A percentile compares a stretch with the other conserved stretches of the same genome.
Evolutionary conservation across 371 early-diverging fungal species (phyloP).

Genomic region (Capillidium heterosporum): DNA sequence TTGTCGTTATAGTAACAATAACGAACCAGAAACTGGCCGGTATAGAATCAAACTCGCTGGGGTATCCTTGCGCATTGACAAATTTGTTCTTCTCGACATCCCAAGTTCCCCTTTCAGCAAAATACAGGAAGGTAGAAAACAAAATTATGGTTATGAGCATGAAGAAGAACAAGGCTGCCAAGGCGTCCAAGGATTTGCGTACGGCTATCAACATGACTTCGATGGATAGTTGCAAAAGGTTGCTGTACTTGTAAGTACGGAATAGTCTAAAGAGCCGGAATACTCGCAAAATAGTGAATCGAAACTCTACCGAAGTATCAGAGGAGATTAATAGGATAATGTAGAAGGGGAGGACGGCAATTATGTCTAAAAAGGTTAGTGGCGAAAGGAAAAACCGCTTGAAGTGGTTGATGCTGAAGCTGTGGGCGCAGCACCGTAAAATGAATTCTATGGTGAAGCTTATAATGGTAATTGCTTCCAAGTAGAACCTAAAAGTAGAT

Average conservation of each 20-base stretch:
- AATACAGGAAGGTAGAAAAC: constrained; percentile 64
- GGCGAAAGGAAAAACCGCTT: constrained; percentile 31
- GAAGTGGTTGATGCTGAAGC: constrained; percentile 34
- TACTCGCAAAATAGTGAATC: constrained; percentile 61
- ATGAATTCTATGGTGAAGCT: constrained; percentile 61
- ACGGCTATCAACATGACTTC: constrained; percentile 74
- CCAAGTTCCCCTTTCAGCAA: constrained; percentile 69
- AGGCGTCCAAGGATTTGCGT: constrained; percentile 54
- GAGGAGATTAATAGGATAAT: constrained; percentile 44
- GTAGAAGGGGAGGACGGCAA: constrained; percentile 67
- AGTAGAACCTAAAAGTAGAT: constrained; percentile 30
- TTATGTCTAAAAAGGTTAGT: constrained; percentile 53
- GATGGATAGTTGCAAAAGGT: constrained; percentile 45
- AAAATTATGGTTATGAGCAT: constrained; percentile 47
- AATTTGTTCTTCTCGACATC: constrained; percentile 51
- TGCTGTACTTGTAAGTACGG: constrained; percentile 66
- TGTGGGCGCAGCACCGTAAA: constrained; percentile 48
- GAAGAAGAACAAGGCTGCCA: constrained; percentile 59
- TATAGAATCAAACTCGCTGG: constrained; percentile 56
- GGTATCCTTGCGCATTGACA: constrained; percentile 35
- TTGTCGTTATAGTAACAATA: constrained; percentile 68
- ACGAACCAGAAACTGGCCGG: constrained; percentile 72
- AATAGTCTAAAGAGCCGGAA: constrained; percentile 65
- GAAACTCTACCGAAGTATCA: constrained; percentile 66
- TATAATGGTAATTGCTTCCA: constrained; percentile 57